Conservation (phyloP, 495 filamentous ascomycete genomes). For the Xylaria telfairii region DNA sequence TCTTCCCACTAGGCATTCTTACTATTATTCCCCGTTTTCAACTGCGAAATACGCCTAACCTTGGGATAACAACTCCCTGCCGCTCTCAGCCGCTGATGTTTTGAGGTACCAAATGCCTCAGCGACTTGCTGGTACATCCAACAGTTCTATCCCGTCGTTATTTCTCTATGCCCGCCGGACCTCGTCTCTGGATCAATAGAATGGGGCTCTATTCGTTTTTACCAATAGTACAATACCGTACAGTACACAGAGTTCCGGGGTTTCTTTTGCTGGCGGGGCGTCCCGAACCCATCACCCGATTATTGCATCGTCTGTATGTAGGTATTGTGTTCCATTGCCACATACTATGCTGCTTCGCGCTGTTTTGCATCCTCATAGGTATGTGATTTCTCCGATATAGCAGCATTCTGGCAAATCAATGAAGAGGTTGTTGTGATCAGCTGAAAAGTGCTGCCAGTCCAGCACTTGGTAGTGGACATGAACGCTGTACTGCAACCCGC, state of each 20-base stretch:
- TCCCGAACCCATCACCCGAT: not conserved
- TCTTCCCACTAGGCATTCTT: not conserved
- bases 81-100: not conserved
- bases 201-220: too few relatives aligned
- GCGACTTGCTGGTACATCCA: too few relatives aligned
- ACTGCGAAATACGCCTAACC: not conserved
- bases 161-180: too few relatives aligned
- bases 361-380: not conserved
- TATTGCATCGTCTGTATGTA: not conserved
- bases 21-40: not conserved
- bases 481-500: not conserved
- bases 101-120: not conserved
- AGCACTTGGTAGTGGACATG: not conserved
- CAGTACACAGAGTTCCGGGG: too few relatives aligned
- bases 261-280: not conserved
- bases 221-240: not conserved
- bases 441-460: not conserved
- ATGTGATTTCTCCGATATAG: not conserved
- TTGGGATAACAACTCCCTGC: not conserved
- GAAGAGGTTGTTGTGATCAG: not conserved
- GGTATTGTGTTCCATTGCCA: not conserved
- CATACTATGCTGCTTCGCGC: not conserved
- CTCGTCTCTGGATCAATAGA: not conserved
- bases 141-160: too few relatives aligned
- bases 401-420: not conserved